Evolutionary conservation across 768 basidiomycete genomes (phyloP), one percentile per base, ranked within the genome.

Genomic region (Suillus subalutaceus): DNA sequence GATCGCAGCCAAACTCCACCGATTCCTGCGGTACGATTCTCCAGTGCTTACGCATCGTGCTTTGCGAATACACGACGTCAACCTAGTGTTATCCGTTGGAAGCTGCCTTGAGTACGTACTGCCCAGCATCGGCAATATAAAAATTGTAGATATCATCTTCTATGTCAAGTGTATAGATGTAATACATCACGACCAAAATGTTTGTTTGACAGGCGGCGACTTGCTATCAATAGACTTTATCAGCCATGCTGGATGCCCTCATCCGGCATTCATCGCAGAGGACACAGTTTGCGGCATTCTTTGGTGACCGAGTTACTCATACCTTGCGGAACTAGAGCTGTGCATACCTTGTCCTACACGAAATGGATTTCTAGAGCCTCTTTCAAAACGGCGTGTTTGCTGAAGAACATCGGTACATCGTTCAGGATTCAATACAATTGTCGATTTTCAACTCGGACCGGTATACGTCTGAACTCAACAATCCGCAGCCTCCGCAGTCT

Each of bases 401-500:
- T 30, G 26, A 30, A 20, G 10, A 41, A 41, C 18, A 59, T 43
- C 10, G 20, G 26, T 20, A 9, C 26, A 41, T 60, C 18, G 18
- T 60, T 18, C 40, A 13, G 58, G 12, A 43, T 46, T 43, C 37
- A 46, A 56, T 63, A 66, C 59, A 62, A 53, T 32, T 37, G 23
- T 32, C 13, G 35, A 16, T 30, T 60, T 60, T 60, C 26, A 41
- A 20, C 38, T 15, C 32, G 10, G 32, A 3, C 20, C 55, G 32
- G 32, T 20, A 61, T 61, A 32, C n/a, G 59, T 48, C 18, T 52
- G n/a, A 26, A 52, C 44, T 16, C 50, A 57, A 26, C 8, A 63
- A 30, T 57, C 26, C 26, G 16, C 20, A 40, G 37, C 65, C 70
- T 57, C 26, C 26, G 16, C 20, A 40, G 37, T 65, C 70, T 86